Evolutionary conservation across 2,329 filamentous ascomycete genomes (phyloP).

Genomic region (Pseudogymnoascus sp.): DNA sequence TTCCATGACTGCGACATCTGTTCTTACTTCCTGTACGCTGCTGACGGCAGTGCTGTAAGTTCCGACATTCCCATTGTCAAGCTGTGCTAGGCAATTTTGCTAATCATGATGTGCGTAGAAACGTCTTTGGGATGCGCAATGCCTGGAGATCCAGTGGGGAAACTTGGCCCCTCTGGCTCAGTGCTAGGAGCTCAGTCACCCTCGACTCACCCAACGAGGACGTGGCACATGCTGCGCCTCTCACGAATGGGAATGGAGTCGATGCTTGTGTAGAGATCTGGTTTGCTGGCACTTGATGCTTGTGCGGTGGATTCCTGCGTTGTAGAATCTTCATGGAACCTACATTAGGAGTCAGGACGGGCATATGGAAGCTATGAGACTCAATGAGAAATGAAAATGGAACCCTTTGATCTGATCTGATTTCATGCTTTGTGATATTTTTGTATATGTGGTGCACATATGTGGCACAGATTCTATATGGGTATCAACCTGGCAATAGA

Average conservation of each 20-base stretch:
- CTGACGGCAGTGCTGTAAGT: not conserved
- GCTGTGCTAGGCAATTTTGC: not conserved
- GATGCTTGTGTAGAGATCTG: not conserved
- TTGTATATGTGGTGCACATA: not conserved
- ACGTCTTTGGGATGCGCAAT: not conserved
- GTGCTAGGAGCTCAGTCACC: not conserved
- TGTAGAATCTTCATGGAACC: not conserved
- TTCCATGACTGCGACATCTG: not conserved
- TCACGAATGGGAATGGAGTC: not conserved
- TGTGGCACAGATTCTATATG: not conserved
- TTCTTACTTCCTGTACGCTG: not conserved
- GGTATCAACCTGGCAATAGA: not conserved
- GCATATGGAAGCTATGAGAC: not conserved
- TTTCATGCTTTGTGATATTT: not conserved
- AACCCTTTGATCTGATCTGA: not conserved
- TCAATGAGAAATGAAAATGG: not conserved
- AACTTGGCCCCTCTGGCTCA: not conserved
- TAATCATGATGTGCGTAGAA: not conserved
- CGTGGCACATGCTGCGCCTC: not conserved
- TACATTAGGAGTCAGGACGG: not conserved
- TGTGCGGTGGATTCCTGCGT: not conserved
- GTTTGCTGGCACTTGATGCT: not conserved
- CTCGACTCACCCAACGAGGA: not conserved
- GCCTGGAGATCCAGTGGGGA: not conserved
- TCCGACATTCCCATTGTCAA: too few relatives aligned